A percentile compares a stretch with the other conserved stretches of the same genome.
Conservation (phyloP, 306 rosid genomes). For the Rubus idaeus region DNA sequence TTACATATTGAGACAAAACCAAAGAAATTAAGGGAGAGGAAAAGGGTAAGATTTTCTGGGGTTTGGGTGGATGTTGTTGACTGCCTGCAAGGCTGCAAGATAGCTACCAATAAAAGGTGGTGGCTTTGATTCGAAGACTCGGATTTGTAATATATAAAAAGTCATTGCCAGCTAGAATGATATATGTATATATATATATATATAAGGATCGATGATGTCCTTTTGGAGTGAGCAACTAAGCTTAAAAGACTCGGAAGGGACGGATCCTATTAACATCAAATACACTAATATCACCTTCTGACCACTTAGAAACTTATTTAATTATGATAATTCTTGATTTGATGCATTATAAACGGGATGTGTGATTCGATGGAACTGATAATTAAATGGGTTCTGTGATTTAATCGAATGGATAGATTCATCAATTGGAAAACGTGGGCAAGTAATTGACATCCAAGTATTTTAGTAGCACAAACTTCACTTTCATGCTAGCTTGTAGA, state of each 20-base stretch:
- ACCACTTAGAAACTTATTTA: background rate
- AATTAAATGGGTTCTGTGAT: background rate
- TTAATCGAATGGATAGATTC: background rate
- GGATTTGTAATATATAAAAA: background rate
- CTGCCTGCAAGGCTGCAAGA: constrained; percentile 4
- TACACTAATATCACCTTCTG: background rate
- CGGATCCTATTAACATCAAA: background rate
- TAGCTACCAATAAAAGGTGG: constrained; percentile 5
- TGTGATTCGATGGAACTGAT: background rate
- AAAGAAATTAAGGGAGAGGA: background rate
- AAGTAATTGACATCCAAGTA: background rate
- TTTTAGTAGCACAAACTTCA: background rate
- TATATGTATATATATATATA: too few species aligned
- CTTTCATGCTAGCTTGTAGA: background rate
- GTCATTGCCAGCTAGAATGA: constrained; percentile 22
- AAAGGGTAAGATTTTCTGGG: background rate
- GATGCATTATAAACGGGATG: background rate
- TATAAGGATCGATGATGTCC: background rate
- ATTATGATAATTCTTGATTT: background rate
- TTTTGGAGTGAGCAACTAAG: background rate
- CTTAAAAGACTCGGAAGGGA: background rate
- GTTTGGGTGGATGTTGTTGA: background rate
- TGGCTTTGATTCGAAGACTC: background rate
- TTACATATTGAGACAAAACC: background rate
- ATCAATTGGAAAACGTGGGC: background rate